A percentile compares a stretch with the other conserved stretches of the same genome.
Evolutionary conservation across 1,284 basidiomycete genomes (phyloP).

Genomic region (Boletus semigastroideus): DNA sequence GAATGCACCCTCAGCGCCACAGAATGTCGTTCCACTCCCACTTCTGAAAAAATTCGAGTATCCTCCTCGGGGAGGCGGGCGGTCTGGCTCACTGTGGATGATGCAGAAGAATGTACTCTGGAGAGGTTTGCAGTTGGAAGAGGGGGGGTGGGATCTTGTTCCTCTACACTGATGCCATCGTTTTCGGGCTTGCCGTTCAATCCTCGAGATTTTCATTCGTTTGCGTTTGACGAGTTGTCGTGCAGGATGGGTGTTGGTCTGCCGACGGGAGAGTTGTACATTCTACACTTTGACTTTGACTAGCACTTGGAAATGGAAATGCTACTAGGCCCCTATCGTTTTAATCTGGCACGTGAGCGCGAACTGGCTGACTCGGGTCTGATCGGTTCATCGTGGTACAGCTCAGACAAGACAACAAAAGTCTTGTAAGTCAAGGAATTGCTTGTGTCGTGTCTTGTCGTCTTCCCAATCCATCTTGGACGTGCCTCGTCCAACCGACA

Average conservation of each 20-base stretch:
- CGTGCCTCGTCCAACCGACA: slow-evolving; percentile 15
- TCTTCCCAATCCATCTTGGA: slow-evolving; percentile 16
- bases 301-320: too few species aligned
- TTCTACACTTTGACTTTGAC: slow-evolving; percentile 20
- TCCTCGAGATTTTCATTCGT: slow-evolving; percentile 21
- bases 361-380: slow-evolving; percentile 18
- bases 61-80: slow-evolving; percentile 25
- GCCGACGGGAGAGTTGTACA: slow-evolving; percentile 24
- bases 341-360: slow-evolving; percentile 27
- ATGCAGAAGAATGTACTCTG: slow-evolving; percentile 16
- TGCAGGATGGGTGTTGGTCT: slow-evolving; percentile 24
- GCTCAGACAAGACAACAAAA: neutral
- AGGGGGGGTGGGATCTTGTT: slow-evolving; percentile 2
- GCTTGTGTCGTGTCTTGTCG: neutral
- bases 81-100: slow-evolving; percentile 22
- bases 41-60: slow-evolving; percentile 16
- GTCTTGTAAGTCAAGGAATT: neutral
- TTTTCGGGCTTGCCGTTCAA: slow-evolving; percentile 27
- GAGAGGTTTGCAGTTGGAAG: slow-evolving; percentile 21
- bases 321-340: slow-evolving; percentile 22
- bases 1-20: slow-evolving; percentile 4
- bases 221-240: slow-evolving; percentile 30
- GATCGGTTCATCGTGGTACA: neutral
- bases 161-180: slow-evolving; percentile 22
- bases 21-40: slow-evolving; percentile 11